phyloP scores from a whole-genome alignment of 169 alveolate genomes.

The Amoebophrya sp. region DNA sequence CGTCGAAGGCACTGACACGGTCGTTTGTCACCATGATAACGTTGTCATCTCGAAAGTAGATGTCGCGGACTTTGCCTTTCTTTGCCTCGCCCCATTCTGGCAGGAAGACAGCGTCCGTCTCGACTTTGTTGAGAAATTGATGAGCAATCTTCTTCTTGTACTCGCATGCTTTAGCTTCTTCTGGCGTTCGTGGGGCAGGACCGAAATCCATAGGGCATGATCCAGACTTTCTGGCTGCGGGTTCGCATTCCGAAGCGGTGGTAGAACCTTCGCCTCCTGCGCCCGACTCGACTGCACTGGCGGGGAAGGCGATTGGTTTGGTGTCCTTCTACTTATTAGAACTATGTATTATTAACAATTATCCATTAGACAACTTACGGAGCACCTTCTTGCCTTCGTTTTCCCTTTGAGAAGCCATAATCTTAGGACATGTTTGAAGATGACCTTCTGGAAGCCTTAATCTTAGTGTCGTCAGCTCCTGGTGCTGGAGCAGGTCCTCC shows the following conservation, averaged over 20 bases:
- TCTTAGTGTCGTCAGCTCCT: too few species aligned
- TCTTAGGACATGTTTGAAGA: not conserved
- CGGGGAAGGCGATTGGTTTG: too few species aligned
- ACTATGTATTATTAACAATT: too few species aligned
- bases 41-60: conserved; percentile 43
- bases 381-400: too few species aligned
- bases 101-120: conserved; percentile 28
- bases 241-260: not conserved
- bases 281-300: too few species aligned
- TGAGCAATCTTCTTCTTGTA: not conserved
- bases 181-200: not conserved
- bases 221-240: not conserved
- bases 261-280: not conserved
- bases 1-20: conserved; percentile 48
- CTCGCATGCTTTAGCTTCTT: not conserved
- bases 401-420: too few species aligned
- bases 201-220: too few species aligned
- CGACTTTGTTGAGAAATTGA: not conserved
- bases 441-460: not conserved
- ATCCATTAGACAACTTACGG: too few species aligned
- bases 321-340: too few species aligned
- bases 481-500: too few species aligned
- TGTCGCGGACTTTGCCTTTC: conserved; percentile 54
- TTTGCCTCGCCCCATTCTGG: conserved; percentile 51
- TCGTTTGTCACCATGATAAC: conserved; percentile 53